Base-by-base conservation (phyloP, 2,329 filamentous ascomycete genomes). In the Xylariomycetidae sp. region DNA sequence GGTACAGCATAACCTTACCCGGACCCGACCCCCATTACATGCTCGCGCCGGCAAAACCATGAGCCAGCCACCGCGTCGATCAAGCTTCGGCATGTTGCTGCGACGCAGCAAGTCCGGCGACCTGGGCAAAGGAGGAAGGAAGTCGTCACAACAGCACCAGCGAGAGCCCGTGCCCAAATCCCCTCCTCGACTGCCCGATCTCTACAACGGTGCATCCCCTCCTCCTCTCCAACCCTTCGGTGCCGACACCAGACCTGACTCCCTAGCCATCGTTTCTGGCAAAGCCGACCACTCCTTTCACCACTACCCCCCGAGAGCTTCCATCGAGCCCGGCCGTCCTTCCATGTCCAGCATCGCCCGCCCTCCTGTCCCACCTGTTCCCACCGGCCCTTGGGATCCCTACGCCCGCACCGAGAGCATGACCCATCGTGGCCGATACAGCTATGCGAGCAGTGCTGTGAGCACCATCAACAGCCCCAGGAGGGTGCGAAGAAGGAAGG, bases 401-500 rank as follows among this genome's bases (percentile, higher is more conserved):
- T 92, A 92, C 55, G 80, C 84, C 28, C 77, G 86, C 44, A 82
- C 85, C 22, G 87, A 94, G 68, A 96, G 90, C 72, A 96, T 97
- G 87, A 89, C 90, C 49, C 83, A 97, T 63, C 88, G 92, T 49
- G 88, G 90, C 40, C 85, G 92, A 46, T 95, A 94, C 66, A 96
- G 89, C 67, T 97, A 96, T 64, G 88, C 90, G 37, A 94, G 86
- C 66, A 94, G 85, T 62, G 84, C 86, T 34, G 77, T 90, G 47
- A 95, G 87, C 69, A 85, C 87, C 40, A 80, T 95, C 66, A 95
- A 95, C 68, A 95, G 85, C 61, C 90, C 92, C 44, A 81, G 92
- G 47, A 81, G 89, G 57, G 82, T 97, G 47, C 82, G 92, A 51
- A 84, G 90, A 69, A 82, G 92, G 67, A 97, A 95, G 71, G 92